Conservation (phyloP, 768 basidiomycete genomes). For the Coprinellus micaceus region DNA sequence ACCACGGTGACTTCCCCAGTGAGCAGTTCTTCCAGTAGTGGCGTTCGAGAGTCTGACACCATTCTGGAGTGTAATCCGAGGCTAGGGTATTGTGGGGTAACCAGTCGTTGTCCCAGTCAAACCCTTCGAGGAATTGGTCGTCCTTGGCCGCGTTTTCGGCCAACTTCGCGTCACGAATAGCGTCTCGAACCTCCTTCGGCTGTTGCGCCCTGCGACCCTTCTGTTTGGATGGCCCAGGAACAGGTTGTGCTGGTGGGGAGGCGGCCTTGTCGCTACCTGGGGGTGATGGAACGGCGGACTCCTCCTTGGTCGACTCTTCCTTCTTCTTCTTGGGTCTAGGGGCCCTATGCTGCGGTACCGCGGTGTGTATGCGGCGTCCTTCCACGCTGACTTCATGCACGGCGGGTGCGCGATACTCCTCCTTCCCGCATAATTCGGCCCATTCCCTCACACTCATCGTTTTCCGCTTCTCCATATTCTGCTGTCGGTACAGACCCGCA, state of each 20-base stretch:
- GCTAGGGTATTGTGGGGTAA: conserved; percentile 68
- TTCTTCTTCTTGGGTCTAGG: conserved; percentile 38
- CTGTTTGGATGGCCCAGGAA: conserved; percentile 13
- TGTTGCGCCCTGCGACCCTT: conserved; percentile 24
- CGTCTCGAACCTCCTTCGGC: conserved; percentile 35
- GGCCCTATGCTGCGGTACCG: conserved; percentile 10
- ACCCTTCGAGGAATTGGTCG: conserved; percentile 59
- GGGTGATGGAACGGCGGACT: conserved; percentile 30
- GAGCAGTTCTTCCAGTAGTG: conserved; percentile 92
- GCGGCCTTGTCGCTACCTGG: conserved; percentile 32
- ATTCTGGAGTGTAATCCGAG: conserved; percentile 82
- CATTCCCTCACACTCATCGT: conserved; percentile 85
- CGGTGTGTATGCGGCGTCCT: conserved; percentile 31
- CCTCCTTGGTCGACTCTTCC: conserved; percentile 41
- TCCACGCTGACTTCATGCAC: conserved; percentile 61
- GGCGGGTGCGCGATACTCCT: conserved; percentile 73
- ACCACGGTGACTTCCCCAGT: conserved; percentile 89
- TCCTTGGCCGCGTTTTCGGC: conserved; percentile 46
- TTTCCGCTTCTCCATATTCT: conserved; percentile 87
- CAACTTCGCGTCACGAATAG: conserved; percentile 42
- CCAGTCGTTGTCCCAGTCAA: conserved; percentile 75
- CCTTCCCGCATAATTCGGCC: conserved; percentile 70
- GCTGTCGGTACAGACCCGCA: conserved; percentile 82
- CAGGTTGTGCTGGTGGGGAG: background rate
- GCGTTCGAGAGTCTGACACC: conserved; percentile 83